phyloP scores from a whole-genome alignment of 805 yeast genomes.

The Wickerhamomyces bovis region DNA sequence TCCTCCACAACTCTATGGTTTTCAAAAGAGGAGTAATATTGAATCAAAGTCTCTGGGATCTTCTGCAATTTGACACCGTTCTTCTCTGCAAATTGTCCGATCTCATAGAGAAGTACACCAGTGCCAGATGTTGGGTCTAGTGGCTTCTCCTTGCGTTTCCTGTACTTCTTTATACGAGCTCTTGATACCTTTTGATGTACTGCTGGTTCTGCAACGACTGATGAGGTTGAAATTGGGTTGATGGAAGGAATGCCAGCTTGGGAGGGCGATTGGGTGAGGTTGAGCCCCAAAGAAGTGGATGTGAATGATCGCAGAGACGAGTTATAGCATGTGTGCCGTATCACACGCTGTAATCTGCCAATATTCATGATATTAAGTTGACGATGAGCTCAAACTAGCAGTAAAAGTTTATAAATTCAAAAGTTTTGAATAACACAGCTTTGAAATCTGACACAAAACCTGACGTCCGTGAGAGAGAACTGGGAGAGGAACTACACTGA shows the following conservation, averaged over 20 bases:
- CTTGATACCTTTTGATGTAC: neutral
- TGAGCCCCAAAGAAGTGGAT: neutral
- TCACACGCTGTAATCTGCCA: neutral
- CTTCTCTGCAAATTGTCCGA: neutral
- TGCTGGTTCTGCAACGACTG: neutral
- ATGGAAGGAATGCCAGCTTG: neutral
- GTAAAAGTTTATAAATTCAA: neutral
- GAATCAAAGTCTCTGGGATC: constrained; percentile 5
- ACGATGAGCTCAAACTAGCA: too few relatives aligned
- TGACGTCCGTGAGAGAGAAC: too few relatives aligned
- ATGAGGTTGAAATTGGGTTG: neutral
- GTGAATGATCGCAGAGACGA: neutral
- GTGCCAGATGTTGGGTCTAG: constrained; percentile 7
- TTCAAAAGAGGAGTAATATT: constrained; percentile 1
- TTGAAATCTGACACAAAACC: too few relatives aligned
- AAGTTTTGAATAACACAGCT: too few relatives aligned
- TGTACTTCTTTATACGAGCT: neutral
- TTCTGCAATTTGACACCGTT: neutral
- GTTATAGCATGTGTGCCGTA: neutral
- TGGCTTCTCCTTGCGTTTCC: neutral
- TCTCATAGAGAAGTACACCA: constrained; percentile 6
- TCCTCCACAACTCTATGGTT: constrained; percentile 29
- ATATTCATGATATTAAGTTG: neutral
- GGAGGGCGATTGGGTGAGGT: neutral
- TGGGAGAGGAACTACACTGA: too few relatives aligned